These are phyloP conservation scores for Pleurotus tuber-regium DNA, from an alignment of 768 basidiomycete genomes.

Conservation along the genomic window DNA sequence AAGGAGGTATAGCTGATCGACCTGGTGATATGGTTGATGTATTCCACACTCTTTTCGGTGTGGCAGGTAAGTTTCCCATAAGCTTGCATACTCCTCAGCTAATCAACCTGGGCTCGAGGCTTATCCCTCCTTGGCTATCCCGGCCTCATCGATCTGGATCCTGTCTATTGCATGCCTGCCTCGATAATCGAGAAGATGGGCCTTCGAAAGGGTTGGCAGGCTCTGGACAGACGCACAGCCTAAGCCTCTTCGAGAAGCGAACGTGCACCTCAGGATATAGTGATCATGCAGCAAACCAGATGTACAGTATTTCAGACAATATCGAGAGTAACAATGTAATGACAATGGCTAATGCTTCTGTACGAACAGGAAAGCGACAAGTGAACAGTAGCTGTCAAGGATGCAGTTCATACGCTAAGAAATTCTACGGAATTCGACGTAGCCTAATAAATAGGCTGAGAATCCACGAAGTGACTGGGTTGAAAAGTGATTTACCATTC, in stretches of 20 bases:
- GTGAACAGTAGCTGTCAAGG: no score
- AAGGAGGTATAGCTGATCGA: slow-evolving; percentile 91
- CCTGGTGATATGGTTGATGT: slow-evolving; percentile 94
- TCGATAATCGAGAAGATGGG: slow-evolving; percentile 66
- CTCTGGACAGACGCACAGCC: slow-evolving; percentile 38
- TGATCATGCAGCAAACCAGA: no score
- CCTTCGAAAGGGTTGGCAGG: slow-evolving; percentile 65
- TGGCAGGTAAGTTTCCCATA: slow-evolving; percentile 57
- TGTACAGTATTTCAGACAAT: no score
- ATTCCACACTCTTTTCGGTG: slow-evolving; percentile 94
- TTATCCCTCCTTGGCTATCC: slow-evolving; percentile 88
- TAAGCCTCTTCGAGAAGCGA: no score
- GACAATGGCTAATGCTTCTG: not conserved
- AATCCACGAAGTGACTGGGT: no score
- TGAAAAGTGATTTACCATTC: slow-evolving; percentile 34
- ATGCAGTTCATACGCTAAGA: no score
- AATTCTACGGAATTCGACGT: no score
- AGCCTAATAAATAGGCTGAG: no score
- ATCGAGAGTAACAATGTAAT: not conserved
- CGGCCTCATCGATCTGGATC: slow-evolving; percentile 81
- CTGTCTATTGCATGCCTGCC: slow-evolving; percentile 95
- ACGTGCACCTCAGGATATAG: no score
- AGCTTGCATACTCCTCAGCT: not conserved
- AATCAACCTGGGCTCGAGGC: slow-evolving; percentile 37
- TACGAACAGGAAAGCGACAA: not conserved